Evolutionary conservation across 352 stramenopile genomes (phyloP).

Genomic region (Pythium rhizo-oryzae): DNA sequence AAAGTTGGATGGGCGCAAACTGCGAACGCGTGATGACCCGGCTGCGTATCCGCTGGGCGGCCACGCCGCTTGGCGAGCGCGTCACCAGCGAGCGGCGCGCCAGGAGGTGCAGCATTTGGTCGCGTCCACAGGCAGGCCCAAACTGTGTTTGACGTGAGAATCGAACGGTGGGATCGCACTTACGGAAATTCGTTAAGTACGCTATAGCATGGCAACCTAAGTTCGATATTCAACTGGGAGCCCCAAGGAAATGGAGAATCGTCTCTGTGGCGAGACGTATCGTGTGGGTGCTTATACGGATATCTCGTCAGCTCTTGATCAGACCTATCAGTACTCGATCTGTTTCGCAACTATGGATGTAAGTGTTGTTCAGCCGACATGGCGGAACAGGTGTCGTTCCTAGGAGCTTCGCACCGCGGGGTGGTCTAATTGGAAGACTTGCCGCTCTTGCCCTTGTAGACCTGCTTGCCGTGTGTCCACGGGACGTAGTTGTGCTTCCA

Average conservation of each 20-base stretch:
- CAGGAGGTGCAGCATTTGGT: conserved; percentile 9
- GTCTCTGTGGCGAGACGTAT: not conserved
- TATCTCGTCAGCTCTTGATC: not conserved
- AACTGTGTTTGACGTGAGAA: conserved; percentile 18
- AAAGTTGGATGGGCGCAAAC: not conserved
- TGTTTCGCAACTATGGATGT: not conserved
- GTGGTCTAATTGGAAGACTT: conserved; percentile 77
- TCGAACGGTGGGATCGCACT: conserved; percentile 1
- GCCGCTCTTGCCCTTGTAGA: conserved; percentile 88
- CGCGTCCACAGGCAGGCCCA: not conserved
- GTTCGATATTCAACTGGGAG: conserved; percentile 1
- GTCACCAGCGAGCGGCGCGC: conserved; percentile 7
- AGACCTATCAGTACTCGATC: not conserved
- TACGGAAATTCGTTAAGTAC: conserved; percentile 8
- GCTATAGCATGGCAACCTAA: not conserved
- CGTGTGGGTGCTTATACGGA: not conserved
- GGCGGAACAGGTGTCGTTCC: not conserved
- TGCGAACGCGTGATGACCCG: not conserved
- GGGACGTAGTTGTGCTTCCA: conserved; percentile 99
- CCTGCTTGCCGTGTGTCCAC: conserved; percentile 96
- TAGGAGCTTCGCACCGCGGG: not conserved
- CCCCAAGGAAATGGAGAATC: not conserved
- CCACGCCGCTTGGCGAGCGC: not conserved
- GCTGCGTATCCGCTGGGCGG: conserved; percentile 20
- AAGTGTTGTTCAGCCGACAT: not conserved